These are phyloP conservation scores for Colletotrichum higginsianum DNA, from an alignment of 2,329 filamentous ascomycete species.

Conservation along the genomic window DNA sequence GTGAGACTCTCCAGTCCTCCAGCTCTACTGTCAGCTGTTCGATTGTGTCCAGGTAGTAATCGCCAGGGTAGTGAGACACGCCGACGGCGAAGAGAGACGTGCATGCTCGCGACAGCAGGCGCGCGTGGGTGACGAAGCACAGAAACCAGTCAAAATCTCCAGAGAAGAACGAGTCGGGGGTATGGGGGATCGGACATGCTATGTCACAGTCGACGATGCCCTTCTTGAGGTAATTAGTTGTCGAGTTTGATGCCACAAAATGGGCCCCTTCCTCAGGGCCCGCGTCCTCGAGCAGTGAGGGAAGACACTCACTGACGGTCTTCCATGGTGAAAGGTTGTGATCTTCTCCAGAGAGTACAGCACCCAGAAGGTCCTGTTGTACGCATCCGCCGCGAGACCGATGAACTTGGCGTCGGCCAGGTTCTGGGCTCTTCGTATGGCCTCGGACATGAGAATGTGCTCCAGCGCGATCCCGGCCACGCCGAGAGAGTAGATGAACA, in stretches of 20 bases:
- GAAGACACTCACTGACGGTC: slow-evolving; percentile 51
- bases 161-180: slow-evolving; percentile 50
- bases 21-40: slow-evolving; percentile 48
- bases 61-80: slow-evolving; percentile 45
- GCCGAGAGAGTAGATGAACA: slow-evolving; percentile 49
- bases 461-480: slow-evolving; percentile 46
- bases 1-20: slow-evolving; percentile 48
- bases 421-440: slow-evolving; percentile 50
- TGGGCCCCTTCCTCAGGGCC: not conserved
- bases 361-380: slow-evolving; percentile 57
- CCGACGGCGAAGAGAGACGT: slow-evolving; percentile 54
- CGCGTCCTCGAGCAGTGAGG: slow-evolving; percentile 27
- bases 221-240: slow-evolving; percentile 41
- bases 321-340: slow-evolving; percentile 49
- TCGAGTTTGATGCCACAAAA: slow-evolving; percentile 33
- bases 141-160: slow-evolving; percentile 55
- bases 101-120: slow-evolving; percentile 53
- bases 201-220: slow-evolving; percentile 55
- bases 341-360: slow-evolving; percentile 57
- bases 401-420: slow-evolving; percentile 45
- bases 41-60: slow-evolving; percentile 47
- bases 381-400: slow-evolving; percentile 40
- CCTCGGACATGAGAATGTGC: slow-evolving; percentile 51
- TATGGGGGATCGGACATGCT: slow-evolving; percentile 51
- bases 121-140: slow-evolving; percentile 48